Evolutionary conservation across 164 flowering plant genomes (phyloP).

Genomic region (Chimonanthus praecox): DNA sequence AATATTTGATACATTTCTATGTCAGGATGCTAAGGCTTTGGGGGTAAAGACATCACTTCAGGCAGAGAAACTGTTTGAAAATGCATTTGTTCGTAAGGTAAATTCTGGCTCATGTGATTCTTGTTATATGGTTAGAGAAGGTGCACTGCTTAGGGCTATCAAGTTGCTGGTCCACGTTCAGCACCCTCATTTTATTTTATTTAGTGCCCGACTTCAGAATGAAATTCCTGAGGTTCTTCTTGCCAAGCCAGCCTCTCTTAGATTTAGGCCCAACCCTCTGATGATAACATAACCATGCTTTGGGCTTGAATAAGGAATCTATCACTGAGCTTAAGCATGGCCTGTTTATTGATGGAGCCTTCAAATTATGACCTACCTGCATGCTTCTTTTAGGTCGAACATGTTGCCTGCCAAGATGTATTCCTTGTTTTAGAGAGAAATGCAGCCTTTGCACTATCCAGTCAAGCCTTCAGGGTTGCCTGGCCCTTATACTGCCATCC

Average conservation of each 20-base stretch:
- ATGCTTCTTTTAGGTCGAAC: background rate
- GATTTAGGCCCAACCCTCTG: background rate
- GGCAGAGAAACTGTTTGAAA: slow-evolving; percentile 26
- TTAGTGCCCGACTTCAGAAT: no score
- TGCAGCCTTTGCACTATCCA: background rate
- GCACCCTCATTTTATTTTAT: background rate
- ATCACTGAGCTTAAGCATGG: no score
- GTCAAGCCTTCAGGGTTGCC: background rate
- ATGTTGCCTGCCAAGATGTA: background rate
- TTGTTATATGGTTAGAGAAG: background rate
- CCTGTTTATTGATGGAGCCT: no score
- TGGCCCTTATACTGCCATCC: background rate
- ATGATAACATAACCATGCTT: background rate
- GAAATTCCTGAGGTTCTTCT: background rate
- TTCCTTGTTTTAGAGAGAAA: no score
- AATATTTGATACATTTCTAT: slow-evolving; percentile 4
- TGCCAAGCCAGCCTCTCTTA: background rate
- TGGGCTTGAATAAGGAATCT: background rate
- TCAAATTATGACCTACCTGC: no score
- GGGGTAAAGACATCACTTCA: slow-evolving; percentile 15
- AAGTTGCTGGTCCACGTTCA: background rate
- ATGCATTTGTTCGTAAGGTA: slow-evolving; percentile 61
- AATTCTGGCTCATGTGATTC: slow-evolving; percentile 4
- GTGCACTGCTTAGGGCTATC: background rate
- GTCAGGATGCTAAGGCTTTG: slow-evolving; percentile 24